Percentiles rank a stretch among this genome's conserved stretches.
Conservation (phyloP, 352 stramenopile genomes). For the Aphanomyces invadans region DNA sequence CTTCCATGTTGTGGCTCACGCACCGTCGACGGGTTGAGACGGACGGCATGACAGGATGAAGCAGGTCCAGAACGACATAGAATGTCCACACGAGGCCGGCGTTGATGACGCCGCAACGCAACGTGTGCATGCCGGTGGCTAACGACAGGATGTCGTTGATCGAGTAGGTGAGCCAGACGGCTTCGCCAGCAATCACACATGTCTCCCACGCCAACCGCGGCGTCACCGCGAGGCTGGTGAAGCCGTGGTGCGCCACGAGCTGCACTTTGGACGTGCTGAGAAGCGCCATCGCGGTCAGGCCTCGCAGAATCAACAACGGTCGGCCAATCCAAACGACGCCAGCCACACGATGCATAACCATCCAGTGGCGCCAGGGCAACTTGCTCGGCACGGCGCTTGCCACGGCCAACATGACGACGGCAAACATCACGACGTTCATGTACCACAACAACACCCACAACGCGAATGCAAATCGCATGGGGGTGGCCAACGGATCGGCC, state of each 20-base stretch:
- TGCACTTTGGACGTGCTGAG: neutral
- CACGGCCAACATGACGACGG: neutral
- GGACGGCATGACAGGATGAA: too few species aligned
- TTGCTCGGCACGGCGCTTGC: neutral
- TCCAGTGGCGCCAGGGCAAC: neutral
- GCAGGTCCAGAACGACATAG: neutral
- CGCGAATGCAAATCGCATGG: neutral
- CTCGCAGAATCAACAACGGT: neutral
- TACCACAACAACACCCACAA: neutral
- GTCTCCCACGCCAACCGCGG: neutral
- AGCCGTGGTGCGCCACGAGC: neutral
- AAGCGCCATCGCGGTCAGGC: conserved; percentile 1
- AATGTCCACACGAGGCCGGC: neutral
- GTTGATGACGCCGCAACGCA: neutral
- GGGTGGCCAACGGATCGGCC: neutral
- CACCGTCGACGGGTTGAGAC: too few species aligned
- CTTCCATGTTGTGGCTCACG: too few species aligned
- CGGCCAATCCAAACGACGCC: conserved; percentile 14
- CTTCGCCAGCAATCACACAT: conserved; percentile 4
- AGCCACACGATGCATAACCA: too few species aligned
- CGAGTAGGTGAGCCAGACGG: conserved; percentile 3
- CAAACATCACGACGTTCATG: neutral
- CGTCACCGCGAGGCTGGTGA: neutral
- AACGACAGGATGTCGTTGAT: conserved; percentile 6
- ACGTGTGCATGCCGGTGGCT: neutral